Evolutionary conservation across 2,329 filamentous ascomycete species (phyloP).

Genomic region (Paecilomyces niveus): DNA sequence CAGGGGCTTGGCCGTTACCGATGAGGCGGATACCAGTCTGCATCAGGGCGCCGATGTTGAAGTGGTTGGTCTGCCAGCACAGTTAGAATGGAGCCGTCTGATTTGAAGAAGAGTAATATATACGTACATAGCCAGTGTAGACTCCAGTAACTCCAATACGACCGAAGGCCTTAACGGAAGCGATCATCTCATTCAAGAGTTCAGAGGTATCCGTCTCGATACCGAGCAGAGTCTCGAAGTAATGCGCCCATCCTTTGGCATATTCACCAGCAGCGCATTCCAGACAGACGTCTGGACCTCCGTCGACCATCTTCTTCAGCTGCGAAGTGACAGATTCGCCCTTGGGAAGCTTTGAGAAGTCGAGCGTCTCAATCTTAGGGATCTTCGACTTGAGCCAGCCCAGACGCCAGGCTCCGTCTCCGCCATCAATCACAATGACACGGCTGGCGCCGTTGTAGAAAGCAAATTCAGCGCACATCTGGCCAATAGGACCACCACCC

Average conservation of each 20-base stretch:
- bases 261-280: slow-evolving; percentile 62
- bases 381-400: slow-evolving; percentile 60
- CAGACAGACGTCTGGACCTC: slow-evolving; percentile 67
- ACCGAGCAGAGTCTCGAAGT: slow-evolving; percentile 54
- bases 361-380: slow-evolving; percentile 59
- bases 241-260: slow-evolving; percentile 55
- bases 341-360: slow-evolving; percentile 59
- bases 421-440: slow-evolving; percentile 73
- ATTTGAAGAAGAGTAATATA: background rate
- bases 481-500: slow-evolving; percentile 81
- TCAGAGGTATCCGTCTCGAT: slow-evolving; percentile 77
- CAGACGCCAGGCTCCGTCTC: slow-evolving; percentile 55
- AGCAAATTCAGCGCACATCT: slow-evolving; percentile 63
- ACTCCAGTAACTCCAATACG: slow-evolving; percentile 71
- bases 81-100: background rate
- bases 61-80: slow-evolving; percentile 60
- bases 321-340: slow-evolving; percentile 61
- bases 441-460: slow-evolving; percentile 65
- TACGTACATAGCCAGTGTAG: slow-evolving; percentile 52
- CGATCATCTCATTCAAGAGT: slow-evolving; percentile 49
- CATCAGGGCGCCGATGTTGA: slow-evolving; percentile 80
- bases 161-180: slow-evolving; percentile 49
- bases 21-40: slow-evolving; percentile 76
- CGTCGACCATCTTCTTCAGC: slow-evolving; percentile 65
- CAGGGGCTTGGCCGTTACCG: slow-evolving; percentile 62